Conservation (phyloP, 306 rosid genomes). For the Ammopiptanthus mongolicus region DNA sequence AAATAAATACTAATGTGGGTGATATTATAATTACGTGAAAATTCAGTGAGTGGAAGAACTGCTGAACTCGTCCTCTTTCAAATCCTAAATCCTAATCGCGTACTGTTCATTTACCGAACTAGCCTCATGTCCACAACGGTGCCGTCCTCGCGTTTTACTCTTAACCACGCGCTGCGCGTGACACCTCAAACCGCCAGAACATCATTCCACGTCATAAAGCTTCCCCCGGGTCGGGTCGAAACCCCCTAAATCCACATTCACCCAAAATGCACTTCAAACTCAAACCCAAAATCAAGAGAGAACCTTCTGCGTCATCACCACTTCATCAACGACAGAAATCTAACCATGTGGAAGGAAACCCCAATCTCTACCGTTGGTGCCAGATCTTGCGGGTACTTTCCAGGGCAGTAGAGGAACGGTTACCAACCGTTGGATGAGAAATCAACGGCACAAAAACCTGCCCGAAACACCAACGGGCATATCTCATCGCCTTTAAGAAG, state of each 20-base stretch:
- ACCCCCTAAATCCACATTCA: slow-evolving; percentile 43
- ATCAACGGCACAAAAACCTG: background rate
- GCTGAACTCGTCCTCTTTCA: background rate
- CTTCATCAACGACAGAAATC: background rate
- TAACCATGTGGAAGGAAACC: background rate
- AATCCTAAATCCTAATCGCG: background rate
- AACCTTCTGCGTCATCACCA: background rate
- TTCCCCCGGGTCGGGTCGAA: slow-evolving; percentile 25
- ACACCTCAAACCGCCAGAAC: slow-evolving; percentile 12
- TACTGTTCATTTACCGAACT: background rate
- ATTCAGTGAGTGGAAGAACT: background rate
- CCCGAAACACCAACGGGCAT: slow-evolving; percentile 56
- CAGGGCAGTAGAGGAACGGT: slow-evolving; percentile 15
- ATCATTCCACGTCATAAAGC: slow-evolving; percentile 28
- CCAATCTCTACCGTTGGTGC: slow-evolving; percentile 30
- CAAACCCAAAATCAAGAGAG: slow-evolving; percentile 21
- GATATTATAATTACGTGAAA: no score
- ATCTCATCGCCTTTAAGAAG: slow-evolving; percentile 64
- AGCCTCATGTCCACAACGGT: background rate
- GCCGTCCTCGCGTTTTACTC: slow-evolving; percentile 4
- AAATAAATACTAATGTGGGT: no score
- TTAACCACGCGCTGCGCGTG: slow-evolving; percentile 1
- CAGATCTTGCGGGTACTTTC: slow-evolving; percentile 32
- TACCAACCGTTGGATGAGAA: background rate
- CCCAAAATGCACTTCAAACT: slow-evolving; percentile 30